phyloP scores from a whole-genome alignment of 2,329 filamentous ascomycete genomes.

The Mycosphaerella sp. region DNA sequence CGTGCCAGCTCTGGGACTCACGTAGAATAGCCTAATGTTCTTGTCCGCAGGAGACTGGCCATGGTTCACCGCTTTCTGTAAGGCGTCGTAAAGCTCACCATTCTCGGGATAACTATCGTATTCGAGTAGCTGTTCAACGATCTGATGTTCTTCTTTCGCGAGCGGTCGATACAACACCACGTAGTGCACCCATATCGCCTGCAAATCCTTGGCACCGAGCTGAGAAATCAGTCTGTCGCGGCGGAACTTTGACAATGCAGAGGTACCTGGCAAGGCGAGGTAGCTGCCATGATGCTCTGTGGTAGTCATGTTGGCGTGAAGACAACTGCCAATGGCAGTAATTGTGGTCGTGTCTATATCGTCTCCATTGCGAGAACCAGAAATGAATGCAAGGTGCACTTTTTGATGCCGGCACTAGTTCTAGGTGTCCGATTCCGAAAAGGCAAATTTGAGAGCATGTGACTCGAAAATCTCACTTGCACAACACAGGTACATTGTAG shows the following conservation, averaged over 20 bases:
- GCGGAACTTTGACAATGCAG: conserved; percentile 51
- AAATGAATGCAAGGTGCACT: background rate
- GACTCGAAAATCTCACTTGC: background rate
- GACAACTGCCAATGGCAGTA: conserved; percentile 17
- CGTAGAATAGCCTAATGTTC: conserved; percentile 58
- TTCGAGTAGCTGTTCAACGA: conserved; percentile 54
- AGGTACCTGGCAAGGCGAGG: conserved; percentile 46
- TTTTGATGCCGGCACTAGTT: too few relatives aligned
- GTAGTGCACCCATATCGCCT: conserved; percentile 49
- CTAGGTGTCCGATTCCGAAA: too few relatives aligned
- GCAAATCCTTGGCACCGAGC: conserved; percentile 43
- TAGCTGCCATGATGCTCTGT: conserved; percentile 26
- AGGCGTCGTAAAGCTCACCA: conserved; percentile 40
- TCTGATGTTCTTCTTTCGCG: conserved; percentile 42
- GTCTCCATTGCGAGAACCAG: background rate
- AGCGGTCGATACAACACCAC: conserved; percentile 42
- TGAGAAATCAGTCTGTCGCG: conserved; percentile 41
- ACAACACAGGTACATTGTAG: background rate
- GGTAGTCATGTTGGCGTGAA: conserved; percentile 7
- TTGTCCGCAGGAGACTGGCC: conserved; percentile 45
- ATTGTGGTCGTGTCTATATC: conserved; percentile 7
- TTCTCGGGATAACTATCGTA: conserved; percentile 52
- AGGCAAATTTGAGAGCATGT: too few relatives aligned
- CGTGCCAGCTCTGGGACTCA: conserved; percentile 71
- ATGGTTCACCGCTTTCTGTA: conserved; percentile 45